phyloP scores from a whole-genome alignment of 2,329 filamentous ascomycete genomes.

The Paracorniculantispora psalliotae region DNA sequence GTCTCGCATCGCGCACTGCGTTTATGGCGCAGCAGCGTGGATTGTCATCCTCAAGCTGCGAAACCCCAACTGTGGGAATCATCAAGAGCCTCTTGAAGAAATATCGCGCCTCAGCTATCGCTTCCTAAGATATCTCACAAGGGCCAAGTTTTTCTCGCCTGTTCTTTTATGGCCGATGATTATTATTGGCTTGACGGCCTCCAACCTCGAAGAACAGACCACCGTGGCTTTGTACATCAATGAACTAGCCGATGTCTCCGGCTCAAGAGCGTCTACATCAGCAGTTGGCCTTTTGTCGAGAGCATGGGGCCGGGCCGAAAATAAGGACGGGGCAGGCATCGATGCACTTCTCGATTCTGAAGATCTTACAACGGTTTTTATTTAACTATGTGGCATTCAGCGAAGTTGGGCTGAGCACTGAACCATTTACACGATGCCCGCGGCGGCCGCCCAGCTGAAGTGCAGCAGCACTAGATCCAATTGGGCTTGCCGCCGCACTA shows the following conservation, averaged over 20 bases:
- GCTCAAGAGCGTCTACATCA: neutral
- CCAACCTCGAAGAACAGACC: neutral
- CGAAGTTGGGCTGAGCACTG: too few species aligned
- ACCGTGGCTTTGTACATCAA: neutral
- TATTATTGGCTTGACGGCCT: neutral
- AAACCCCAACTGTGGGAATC: neutral
- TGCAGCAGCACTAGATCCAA: neutral
- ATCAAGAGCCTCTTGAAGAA: neutral
- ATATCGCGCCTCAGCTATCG: neutral
- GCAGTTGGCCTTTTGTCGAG: neutral
- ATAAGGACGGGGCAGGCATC: neutral
- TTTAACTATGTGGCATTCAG: neutral
- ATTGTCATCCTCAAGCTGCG: neutral
- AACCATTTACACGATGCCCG: too few species aligned
- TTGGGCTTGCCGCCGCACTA: too few species aligned
- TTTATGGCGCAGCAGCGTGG: neutral
- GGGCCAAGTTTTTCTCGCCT: neutral
- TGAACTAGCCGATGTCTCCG: neutral
- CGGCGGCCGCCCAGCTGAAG: neutral
- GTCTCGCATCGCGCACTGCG: neutral
- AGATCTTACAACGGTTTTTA: neutral
- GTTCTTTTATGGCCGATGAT: neutral
- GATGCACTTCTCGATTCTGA: neutral
- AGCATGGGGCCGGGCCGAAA: neutral
- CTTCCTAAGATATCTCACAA: neutral